These are phyloP conservation scores for Actinomortierella wolfii DNA, from an alignment of 371 early-diverging fungal species.

Conservation along the genomic window DNA sequence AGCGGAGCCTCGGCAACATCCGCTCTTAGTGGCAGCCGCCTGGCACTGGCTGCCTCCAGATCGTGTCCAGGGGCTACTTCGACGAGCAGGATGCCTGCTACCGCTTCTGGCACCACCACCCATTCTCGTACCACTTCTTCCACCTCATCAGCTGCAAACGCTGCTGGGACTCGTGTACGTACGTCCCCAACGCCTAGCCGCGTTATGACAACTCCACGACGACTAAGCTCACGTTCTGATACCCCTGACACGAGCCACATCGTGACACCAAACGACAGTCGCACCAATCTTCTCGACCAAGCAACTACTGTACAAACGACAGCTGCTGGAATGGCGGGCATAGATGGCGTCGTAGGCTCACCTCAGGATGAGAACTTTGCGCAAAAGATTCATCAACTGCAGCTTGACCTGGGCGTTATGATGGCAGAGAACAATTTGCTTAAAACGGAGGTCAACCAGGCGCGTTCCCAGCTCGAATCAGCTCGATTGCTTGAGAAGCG, in stretches of 20 bases:
- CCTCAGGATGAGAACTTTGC: too few species aligned
- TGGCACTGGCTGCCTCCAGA: too few species aligned
- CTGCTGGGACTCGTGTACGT: slow-evolving; percentile 15
- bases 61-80: too few species aligned
- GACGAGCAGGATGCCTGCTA: too few species aligned
- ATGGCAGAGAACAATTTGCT: slow-evolving; percentile 24
- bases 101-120: not conserved
- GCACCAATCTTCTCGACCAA: slow-evolving; percentile 33
- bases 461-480: slow-evolving; percentile 17
- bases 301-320: slow-evolving; percentile 18
- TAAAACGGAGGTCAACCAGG: slow-evolving; percentile 23
- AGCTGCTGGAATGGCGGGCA: too few species aligned
- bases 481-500: slow-evolving; percentile 36
- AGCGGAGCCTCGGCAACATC: not conserved
- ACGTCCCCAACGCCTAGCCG: slow-evolving; percentile 41
- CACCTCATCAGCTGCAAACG: slow-evolving; percentile 29
- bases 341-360: too few species aligned
- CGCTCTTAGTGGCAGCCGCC: too few species aligned
- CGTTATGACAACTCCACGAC: slow-evolving; percentile 21
- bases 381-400: slow-evolving; percentile 21
- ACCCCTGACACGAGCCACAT: slow-evolving; percentile 21
- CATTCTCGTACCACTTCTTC: slow-evolving; percentile 5
- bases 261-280: slow-evolving; percentile 27
- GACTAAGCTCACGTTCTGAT: slow-evolving; percentile 38
- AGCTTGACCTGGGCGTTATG: slow-evolving; percentile 17